Conservation (phyloP, 345 rosid genomes). For the Eucalyptus urophylla region DNA sequence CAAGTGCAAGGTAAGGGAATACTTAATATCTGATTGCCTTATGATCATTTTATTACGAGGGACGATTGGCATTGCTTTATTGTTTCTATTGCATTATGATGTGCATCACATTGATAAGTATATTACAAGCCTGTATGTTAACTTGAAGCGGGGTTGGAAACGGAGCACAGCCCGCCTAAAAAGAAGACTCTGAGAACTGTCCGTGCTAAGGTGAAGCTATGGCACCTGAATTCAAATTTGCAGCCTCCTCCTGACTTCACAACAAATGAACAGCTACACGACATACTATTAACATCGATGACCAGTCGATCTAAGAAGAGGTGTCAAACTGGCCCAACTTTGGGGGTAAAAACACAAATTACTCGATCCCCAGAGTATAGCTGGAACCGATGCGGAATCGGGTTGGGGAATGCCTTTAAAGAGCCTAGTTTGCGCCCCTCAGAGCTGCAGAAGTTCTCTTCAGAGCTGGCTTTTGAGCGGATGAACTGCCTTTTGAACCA, state of each 20-base stretch:
- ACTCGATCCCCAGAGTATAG: conserved; percentile 18
- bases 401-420: not conserved
- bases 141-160: not conserved
- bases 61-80: not conserved
- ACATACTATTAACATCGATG: not conserved
- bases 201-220: not conserved
- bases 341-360: not conserved
- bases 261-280: not conserved
- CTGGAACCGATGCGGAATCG: conserved; percentile 3
- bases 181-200: not conserved
- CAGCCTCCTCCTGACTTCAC: not conserved
- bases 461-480: conserved; percentile 9
- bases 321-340: conserved; percentile 6
- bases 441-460: conserved; percentile 6
- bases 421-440: not conserved
- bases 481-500: conserved; percentile 8
- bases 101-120: not conserved
- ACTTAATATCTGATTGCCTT: not conserved
- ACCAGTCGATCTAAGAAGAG: not conserved
- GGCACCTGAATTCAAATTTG: not conserved
- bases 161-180: not conserved
- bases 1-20: not conserved
- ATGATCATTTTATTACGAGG: not conserved
- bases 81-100: not conserved
- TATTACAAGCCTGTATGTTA: not conserved